Percentiles rank a stretch among this genome's conserved stretches.
Evolutionary conservation across 805 yeast genomes (phyloP).

Genomic region (Yarrowia yakushimensis): DNA sequence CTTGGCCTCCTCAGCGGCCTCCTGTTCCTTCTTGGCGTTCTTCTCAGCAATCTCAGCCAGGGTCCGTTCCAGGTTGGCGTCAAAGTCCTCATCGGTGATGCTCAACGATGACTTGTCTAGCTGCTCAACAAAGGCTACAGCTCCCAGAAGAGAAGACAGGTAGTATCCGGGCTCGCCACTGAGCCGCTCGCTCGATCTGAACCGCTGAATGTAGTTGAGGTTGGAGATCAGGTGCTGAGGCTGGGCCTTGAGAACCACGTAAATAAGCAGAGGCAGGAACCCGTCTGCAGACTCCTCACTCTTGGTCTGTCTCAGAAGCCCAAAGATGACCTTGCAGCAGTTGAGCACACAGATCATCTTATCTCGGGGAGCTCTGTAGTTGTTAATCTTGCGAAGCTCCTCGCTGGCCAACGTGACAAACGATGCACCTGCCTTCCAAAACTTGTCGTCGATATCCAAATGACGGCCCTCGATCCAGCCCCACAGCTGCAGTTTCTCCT

Average conservation of each 20-base stretch:
- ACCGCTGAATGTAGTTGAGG: slow-evolving; percentile 78
- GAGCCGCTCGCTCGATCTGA: slow-evolving; percentile 68
- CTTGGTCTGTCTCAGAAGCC: slow-evolving; percentile 64
- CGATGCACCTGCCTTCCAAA: slow-evolving; percentile 47
- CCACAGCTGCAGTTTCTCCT: slow-evolving; percentile 55
- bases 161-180: slow-evolving; percentile 91
- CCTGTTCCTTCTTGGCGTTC: slow-evolving; percentile 16
- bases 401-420: slow-evolving; percentile 64
- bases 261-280: slow-evolving; percentile 84
- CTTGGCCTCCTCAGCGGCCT: slow-evolving; percentile 30
- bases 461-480: slow-evolving; percentile 71
- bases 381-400: slow-evolving; percentile 74
- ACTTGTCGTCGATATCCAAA: slow-evolving; percentile 63
- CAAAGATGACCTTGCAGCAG: slow-evolving; percentile 89
- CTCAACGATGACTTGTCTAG: slow-evolving; percentile 58
- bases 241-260: slow-evolving; percentile 67
- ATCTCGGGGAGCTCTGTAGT: slow-evolving; percentile 90
- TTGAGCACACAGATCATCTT: slow-evolving; percentile 87
- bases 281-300: slow-evolving; percentile 87
- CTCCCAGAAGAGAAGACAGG: slow-evolving; percentile 84
- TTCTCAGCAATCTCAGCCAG: slow-evolving; percentile 44
- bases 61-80: slow-evolving; percentile 43
- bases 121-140: slow-evolving; percentile 71
- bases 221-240: slow-evolving; percentile 70
- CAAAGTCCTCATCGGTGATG: slow-evolving; percentile 56